A percentile compares a stretch with the other conserved stretches of the same genome.
Evolutionary conservation across 139 green algal species (phyloP).

Genomic region (Nannochloris sp.): DNA sequence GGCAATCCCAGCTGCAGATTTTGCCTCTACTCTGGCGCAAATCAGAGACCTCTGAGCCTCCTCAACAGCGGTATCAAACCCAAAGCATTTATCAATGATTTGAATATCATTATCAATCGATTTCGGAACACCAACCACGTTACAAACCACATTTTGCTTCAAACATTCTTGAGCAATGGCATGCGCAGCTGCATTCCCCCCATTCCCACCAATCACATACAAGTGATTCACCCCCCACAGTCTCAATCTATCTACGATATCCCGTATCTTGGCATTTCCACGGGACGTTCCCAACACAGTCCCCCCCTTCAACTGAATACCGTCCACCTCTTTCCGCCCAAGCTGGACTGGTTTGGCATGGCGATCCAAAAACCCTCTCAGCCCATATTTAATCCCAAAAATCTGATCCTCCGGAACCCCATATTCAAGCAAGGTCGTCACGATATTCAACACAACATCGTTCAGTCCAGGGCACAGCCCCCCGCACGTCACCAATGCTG

Average conservation of each 20-base stretch:
- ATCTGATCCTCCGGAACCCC: constrained; percentile 68
- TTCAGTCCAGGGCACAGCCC: constrained; percentile 94
- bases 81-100: constrained; percentile 59
- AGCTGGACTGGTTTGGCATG: constrained; percentile 76
- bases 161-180: constrained; percentile 73
- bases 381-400: constrained; percentile 83
- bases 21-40: constrained; percentile 89
- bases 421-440: constrained; percentile 64
- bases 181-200: constrained; percentile 75
- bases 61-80: constrained; percentile 96
- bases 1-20: constrained; percentile 71
- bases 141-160: constrained; percentile 59
- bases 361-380: constrained; percentile 85
- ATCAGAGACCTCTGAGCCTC: constrained; percentile 89
- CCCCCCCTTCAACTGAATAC: constrained; percentile 89
- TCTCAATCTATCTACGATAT: constrained; percentile 84
- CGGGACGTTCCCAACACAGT: constrained; percentile 89
- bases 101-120: constrained; percentile 99
- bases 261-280: constrained; percentile 80
- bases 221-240: constrained; percentile 88
- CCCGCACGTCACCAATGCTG: constrained; percentile 87
- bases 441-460: constrained; percentile 88
- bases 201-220: constrained; percentile 79
- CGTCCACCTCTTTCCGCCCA: constrained; percentile 61
- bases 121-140: constrained; percentile 88